Base-by-base conservation (phyloP, 352 stramenopile genomes). In the Pythium guiyangense region DNA sequence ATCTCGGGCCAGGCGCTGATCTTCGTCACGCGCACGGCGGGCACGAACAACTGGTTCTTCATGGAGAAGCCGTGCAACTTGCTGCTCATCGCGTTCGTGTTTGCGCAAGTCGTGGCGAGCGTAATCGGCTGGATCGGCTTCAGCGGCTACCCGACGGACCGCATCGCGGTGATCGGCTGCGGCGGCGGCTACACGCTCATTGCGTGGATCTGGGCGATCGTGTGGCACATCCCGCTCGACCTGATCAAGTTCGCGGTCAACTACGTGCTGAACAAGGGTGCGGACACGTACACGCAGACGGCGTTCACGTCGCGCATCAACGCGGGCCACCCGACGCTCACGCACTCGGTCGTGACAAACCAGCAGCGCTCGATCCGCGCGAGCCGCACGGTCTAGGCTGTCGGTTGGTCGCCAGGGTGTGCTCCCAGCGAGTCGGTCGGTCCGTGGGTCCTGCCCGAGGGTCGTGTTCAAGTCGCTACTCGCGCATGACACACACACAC, bases 41-140 rank as follows among this genome's bases (percentile, higher is more conserved):
- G 79, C 49, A 77, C 71, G 64, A 89, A 89, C 77, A 86, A 78
- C 58, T 89, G 79, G 79, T 89, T 79, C 64, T 87, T 89, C 59
- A 64, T 70, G 26, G 77, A 87, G 58, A 78, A 79, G 59, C 79
- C 79, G n/a, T 77, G 62, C 56, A 84, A 78, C 61, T 55, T 89
- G 31, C 45, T 89, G 59, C 54, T 89, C 49, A 68, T 87, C 34
- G 79, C 79, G 11, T 89, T 89, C 69, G 73, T 87, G 44, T 72
- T 87, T 47, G 79, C 79, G 10, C 79, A 89, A 63, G 58, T 87
- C 15, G 79, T 83, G 40, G 79, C 79, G 10, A 85, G 74, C 34
- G 72, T 71, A 12, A 80, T 89, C 42, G 79, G 79, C 47, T 86
- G 73, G 74, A 65, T 89, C 20, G 79, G 79, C 49, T 89, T 89